These are phyloP conservation scores for Erythrobasidium hasegawianum DNA, from an alignment of 1,284 basidiomycete species.

Conservation along the genomic window DNA sequence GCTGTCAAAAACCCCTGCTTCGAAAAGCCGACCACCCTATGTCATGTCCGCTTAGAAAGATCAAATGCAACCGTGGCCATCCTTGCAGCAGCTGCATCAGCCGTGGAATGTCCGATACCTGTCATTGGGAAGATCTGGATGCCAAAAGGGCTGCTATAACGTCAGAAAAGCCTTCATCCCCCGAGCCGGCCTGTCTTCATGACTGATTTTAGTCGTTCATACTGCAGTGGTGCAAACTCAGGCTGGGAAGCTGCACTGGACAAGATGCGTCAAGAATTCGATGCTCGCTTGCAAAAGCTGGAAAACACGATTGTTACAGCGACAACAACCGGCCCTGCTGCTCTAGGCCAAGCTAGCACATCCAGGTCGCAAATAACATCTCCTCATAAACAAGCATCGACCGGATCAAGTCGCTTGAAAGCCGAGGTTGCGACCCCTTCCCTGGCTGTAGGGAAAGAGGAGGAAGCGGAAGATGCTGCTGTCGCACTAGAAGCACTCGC, in stretches of 20 bases:
- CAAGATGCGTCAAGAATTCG: neutral
- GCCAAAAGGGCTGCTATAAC: neutral
- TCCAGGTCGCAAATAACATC: too few species aligned
- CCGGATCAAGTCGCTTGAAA: too few species aligned
- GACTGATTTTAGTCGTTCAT: neutral
- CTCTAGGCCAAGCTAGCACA: neutral
- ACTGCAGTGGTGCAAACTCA: neutral
- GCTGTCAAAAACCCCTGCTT: neutral
- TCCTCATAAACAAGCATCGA: too few species aligned
- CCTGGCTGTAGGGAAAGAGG: slow-evolving; percentile 11
- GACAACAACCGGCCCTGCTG: neutral
- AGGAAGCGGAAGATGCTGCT: slow-evolving; percentile 29
- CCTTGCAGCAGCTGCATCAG: slow-evolving; percentile 1
- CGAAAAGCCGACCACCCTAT: neutral
- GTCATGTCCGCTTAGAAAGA: neutral
- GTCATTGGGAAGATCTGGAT: slow-evolving; percentile 1
- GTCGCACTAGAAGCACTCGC: slow-evolving; percentile 28
- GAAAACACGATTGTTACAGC: neutral
- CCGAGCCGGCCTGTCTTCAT: neutral
- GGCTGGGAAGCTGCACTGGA: slow-evolving; percentile 1
- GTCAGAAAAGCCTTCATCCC: neutral
- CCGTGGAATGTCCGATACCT: neutral
- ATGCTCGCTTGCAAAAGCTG: neutral
- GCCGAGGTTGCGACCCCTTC: neutral
- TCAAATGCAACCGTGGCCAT: neutral